phyloP scores from a whole-genome alignment of 1,139 yeast genomes.

The Suhomyces choctaworum region DNA sequence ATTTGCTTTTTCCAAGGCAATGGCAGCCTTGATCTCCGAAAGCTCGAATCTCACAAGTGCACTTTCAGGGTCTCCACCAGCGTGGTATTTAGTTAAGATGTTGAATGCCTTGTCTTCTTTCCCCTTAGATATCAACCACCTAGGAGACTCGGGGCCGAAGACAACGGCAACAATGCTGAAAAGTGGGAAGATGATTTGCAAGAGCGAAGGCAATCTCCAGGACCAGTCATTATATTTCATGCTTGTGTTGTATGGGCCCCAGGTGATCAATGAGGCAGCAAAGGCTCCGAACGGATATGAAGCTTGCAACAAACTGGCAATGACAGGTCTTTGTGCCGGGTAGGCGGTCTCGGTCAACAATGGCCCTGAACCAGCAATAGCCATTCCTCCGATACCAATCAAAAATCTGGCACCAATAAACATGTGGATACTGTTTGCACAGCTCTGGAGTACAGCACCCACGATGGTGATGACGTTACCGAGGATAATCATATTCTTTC shows the following conservation, averaged over 20 bases:
- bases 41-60: conserved; percentile 30
- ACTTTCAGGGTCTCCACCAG: conserved; percentile 41
- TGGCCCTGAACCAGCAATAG: conserved; percentile 38
- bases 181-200: conserved; percentile 42
- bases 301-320: conserved; percentile 52
- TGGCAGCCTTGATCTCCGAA: conserved; percentile 31
- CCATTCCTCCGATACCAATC: conserved; percentile 43
- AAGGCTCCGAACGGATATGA: conserved; percentile 45
- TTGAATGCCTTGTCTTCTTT: conserved; percentile 45
- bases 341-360: conserved; percentile 44
- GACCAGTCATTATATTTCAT: conserved; percentile 12
- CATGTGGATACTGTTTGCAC: conserved; percentile 32
- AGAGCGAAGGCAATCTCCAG: conserved; percentile 53
- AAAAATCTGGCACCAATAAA: conserved; percentile 39
- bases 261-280: conserved; percentile 54
- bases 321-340: conserved; percentile 48
- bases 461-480: conserved; percentile 14
- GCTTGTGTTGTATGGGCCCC: conserved; percentile 37
- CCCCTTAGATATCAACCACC: conserved; percentile 30
- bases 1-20: conserved; percentile 25
- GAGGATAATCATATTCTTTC: conserved; percentile 26
- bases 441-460: conserved; percentile 38
- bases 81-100: conserved; percentile 18
- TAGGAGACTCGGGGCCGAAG: conserved; percentile 25
- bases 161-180: conserved; percentile 16